Base-by-base conservation (phyloP, 352 stramenopile genomes). In the Sclerospora graminicola region DNA sequence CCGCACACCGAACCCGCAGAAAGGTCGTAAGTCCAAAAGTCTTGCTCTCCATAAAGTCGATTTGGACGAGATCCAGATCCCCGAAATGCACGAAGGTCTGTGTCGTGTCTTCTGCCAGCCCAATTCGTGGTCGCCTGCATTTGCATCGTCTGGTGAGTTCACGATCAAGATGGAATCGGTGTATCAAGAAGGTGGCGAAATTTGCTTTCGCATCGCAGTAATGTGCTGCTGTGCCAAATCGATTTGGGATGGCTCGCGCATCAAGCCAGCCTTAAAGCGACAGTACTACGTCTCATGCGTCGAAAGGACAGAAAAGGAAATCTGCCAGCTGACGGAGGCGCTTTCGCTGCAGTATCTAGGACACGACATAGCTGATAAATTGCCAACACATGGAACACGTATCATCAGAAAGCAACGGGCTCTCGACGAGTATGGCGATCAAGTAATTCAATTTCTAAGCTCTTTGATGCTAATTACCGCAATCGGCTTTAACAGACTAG, bases 201-300 rank as follows among this genome's bases (percentile, higher is more conserved):
- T 75, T 18, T 58, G 58, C 24, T 69, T 82, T 33, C 48, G 60
- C 28, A 61, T 85, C 26, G 70, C 74, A 21, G 60, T 83, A 16
- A 73, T 85, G 37, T 82, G 70, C 32, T 69, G 61, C 48, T 81
- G 59, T 14, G 67, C 73, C 20, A 59, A 57, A 34, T 66, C 66
- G 5, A 51, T 89, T 42, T 65, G 64, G 23, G 74, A 85, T 45
- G 57, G 55, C 10, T 55, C 47, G 1, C 62, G 56, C n/a, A 32
- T 59, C 7, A 62, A 63, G 1, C 59, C 63, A 11, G 46, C 45
- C 1, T 64, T 54, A 0, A 82, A 79, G 40, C 69, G 72, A 10
- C 81, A 87, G 39, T 79, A 79, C n/a, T 88, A 74, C 21, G 57
- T 84, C 13, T 75, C 79, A 28, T 57, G 69, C 43, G 55, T 87